Percentiles rank a stretch among this genome's conserved stretches.
Conservation (phyloP, 2,329 filamentous ascomycete species). For the Chrysosporium keratinophilum region DNA sequence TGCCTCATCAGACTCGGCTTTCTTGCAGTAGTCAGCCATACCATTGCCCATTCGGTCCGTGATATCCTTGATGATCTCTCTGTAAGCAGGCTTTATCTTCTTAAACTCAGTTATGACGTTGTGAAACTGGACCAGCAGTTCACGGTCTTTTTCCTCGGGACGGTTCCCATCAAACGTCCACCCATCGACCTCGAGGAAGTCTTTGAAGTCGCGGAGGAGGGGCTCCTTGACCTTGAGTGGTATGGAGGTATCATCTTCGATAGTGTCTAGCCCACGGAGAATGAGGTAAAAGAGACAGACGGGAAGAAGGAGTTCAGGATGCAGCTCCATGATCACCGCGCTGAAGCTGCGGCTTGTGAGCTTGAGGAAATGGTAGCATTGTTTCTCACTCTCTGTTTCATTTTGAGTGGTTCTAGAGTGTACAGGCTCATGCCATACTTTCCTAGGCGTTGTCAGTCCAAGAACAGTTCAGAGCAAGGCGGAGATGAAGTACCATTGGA, state of each 20-base stretch:
- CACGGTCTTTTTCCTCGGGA: slow-evolving; percentile 85
- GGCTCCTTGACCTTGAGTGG: slow-evolving; percentile 72
- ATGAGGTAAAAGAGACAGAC: slow-evolving; percentile 87
- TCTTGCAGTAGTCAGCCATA: slow-evolving; percentile 91
- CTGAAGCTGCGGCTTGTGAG: slow-evolving; percentile 87
- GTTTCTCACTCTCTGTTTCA: slow-evolving; percentile 61
- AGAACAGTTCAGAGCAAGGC: neutral
- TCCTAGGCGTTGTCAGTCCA: slow-evolving; percentile 47
- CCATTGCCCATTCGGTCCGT: slow-evolving; percentile 92
- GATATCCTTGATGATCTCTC: slow-evolving; percentile 81
- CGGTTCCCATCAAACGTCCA: slow-evolving; percentile 85
- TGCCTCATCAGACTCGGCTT: slow-evolving; percentile 67
- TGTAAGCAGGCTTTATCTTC: slow-evolving; percentile 75
- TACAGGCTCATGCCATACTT: slow-evolving; percentile 91
- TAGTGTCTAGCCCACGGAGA: slow-evolving; percentile 87
- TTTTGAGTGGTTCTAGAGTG: slow-evolving; percentile 68
- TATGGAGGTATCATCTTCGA: slow-evolving; percentile 97
- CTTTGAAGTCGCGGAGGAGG: slow-evolving; percentile 69
- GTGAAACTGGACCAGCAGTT: slow-evolving; percentile 86
- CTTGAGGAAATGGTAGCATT: slow-evolving; percentile 79
- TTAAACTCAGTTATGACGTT: slow-evolving; percentile 76
- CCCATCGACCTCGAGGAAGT: slow-evolving; percentile 67
- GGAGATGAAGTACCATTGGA: slow-evolving; percentile 63
- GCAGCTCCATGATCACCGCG: slow-evolving; percentile 87
- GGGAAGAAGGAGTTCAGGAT: slow-evolving; percentile 84